phyloP scores from a whole-genome alignment of 1,284 basidiomycete species.

The Microbotryum violaceum region DNA sequence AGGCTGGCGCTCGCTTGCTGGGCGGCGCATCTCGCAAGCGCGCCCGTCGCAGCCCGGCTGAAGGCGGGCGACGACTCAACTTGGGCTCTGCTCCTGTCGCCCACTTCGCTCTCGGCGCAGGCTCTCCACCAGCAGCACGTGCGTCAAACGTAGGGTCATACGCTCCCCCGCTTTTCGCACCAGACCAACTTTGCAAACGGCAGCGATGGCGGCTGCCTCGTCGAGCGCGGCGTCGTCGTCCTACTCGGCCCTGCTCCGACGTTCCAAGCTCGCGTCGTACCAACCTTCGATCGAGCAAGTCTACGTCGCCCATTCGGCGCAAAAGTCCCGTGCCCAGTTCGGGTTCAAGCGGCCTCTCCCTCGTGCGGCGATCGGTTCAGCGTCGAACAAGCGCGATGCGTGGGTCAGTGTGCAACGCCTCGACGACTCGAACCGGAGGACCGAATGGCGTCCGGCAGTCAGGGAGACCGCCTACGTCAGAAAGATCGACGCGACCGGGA shows the following conservation, averaged over 20 bases:
- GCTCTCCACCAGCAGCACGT: neutral
- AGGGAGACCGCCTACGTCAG: conserved; percentile 18
- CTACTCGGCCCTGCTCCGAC: conserved; percentile 32
- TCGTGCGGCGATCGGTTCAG: neutral
- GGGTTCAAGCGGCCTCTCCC: conserved; percentile 33
- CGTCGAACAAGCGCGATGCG: conserved; percentile 7
- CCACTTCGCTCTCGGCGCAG: neutral
- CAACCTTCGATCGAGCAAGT: conserved; percentile 31
- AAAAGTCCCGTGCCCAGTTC: conserved; percentile 26
- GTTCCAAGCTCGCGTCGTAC: conserved; percentile 33
- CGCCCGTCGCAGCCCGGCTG: no score
- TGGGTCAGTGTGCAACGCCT: conserved; percentile 23
- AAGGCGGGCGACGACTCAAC: no score
- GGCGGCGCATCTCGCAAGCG: no score
- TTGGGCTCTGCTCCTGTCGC: neutral
- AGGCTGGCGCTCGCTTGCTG: no score
- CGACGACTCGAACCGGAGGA: conserved; percentile 24
- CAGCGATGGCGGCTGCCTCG: neutral
- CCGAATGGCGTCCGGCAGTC: conserved; percentile 26
- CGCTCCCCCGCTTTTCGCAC: neutral
- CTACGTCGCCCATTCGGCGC: conserved; percentile 22
- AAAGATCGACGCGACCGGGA: conserved; percentile 19
- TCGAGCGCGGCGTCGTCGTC: conserved; percentile 11
- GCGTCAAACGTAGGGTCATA: neutral
- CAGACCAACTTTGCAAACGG: neutral